Evolutionary conservation across 169 alveolate genomes (phyloP).

Genomic region (Neospora caninum): DNA sequence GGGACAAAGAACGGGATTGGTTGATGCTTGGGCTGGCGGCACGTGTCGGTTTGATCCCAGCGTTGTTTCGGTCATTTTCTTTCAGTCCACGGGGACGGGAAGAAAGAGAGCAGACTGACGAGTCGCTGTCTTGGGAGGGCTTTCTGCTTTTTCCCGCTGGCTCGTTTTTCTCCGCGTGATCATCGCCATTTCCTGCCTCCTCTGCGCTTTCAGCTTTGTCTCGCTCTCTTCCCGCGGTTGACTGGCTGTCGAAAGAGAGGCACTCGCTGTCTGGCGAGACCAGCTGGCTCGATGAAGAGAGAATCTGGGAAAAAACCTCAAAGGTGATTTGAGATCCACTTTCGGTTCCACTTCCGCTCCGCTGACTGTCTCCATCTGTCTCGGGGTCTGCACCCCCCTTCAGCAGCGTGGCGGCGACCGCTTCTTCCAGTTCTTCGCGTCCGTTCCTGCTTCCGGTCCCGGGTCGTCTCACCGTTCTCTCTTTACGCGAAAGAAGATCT

Average conservation of each 20-base stretch:
- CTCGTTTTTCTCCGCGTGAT: too few species aligned
- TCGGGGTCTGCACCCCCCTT: background rate
- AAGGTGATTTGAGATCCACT: background rate
- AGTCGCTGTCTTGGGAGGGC: too few species aligned
- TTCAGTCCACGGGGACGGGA: too few species aligned
- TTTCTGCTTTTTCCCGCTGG: too few species aligned
- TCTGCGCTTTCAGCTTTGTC: background rate
- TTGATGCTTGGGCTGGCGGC: too few species aligned
- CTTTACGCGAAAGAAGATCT: too few species aligned
- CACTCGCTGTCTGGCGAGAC: background rate
- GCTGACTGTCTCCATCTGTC: background rate
- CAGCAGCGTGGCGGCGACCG: background rate
- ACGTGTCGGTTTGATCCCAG: too few species aligned
- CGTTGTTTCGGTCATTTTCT: too few species aligned
- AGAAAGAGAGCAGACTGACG: too few species aligned
- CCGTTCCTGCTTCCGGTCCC: background rate
- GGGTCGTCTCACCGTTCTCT: background rate
- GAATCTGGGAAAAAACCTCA: constrained; percentile 1
- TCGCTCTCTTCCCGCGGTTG: too few species aligned
- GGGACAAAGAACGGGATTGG: too few species aligned
- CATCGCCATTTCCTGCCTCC: background rate
- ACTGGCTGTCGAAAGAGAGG: too few species aligned
- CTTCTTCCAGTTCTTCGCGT: background rate
- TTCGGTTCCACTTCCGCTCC: background rate
- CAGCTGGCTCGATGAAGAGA: constrained; percentile 2